Evolutionary conservation across 1,284 basidiomycete species (phyloP), one percentile per base, ranked within the genome.

Genomic region (Vanrija sp.): DNA sequence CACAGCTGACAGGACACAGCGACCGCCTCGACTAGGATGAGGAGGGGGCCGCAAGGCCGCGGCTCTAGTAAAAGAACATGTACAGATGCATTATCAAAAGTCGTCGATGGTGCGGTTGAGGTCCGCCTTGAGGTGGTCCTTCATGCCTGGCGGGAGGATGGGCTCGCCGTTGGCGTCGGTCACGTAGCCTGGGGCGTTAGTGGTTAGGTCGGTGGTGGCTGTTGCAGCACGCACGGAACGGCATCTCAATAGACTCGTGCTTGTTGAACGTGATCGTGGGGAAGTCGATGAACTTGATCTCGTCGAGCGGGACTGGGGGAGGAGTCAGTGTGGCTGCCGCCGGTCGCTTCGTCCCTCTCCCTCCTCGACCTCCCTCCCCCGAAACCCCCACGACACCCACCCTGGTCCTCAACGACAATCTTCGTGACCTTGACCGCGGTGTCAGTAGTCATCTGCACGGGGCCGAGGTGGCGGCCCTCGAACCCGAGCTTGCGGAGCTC

Each of bases 371-470:
- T 10, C 7, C 5, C 10, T 23, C 21, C 18, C 42, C 42, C 21
- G 5, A 2, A 15, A 19, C 12, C 15, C 25, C 46, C 50, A 39
- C 14, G 12, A 23, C 6, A 72, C 81, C 65, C 60, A 86, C 86
- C 78, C 69, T 84, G 82, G 71, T 96, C 91, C 59, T 88, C 80
- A 0, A 94, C 87, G 15, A 96, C 88, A 3, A 84, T 76, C 72
- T 95, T 97, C 0, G 91, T 93, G 6, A 98, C 94, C 8, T 89
- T 91, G 0, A 98, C 80, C 0, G 95, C 95, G 1, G 95, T 98
- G 73, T 98, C 95, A 0, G 95, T 98, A 25, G 95, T 98, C 95
- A 98, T 98, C 75, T 98, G 96, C 1, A 92, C 80, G 1, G 83
- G 79, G 0, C 90, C 91, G 5, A 96, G 80, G 73, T 89, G 89